phyloP scores from a whole-genome alignment of 176 grass and related monocot genomes.

The Oryza australiensis region DNA sequence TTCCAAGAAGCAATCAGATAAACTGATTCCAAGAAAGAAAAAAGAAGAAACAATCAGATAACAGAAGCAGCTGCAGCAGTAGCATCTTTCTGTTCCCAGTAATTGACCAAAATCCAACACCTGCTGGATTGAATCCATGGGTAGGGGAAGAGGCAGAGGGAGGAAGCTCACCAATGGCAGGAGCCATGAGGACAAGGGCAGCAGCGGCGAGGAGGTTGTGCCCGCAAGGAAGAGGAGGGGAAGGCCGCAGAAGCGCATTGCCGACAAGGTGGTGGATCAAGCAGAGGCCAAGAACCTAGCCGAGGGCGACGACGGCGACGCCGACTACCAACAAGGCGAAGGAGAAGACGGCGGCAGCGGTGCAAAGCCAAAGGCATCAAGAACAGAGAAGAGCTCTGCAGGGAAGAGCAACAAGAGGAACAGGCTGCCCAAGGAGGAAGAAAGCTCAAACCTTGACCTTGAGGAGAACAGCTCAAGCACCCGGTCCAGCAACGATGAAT shows the following conservation, averaged over 20 bases:
- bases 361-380: constrained; percentile 28
- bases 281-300: constrained; percentile 39
- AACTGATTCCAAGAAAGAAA: not conserved
- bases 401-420: constrained; percentile 62
- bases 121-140: constrained; percentile 44
- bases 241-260: constrained; percentile 57
- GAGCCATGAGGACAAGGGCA: constrained; percentile 52
- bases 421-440: constrained; percentile 49
- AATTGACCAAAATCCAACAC: constrained; percentile 11
- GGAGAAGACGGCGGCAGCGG: constrained; percentile 28
- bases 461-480: constrained; percentile 54
- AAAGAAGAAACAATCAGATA: constrained; percentile 1
- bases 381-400: constrained; percentile 32
- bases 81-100: not conserved
- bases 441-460: constrained; percentile 33
- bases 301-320: constrained; percentile 37
- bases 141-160: constrained; percentile 71
- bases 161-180: constrained; percentile 47
- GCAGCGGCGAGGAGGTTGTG: constrained; percentile 50
- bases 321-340: constrained; percentile 33
- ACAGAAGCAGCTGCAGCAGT: not conserved
- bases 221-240: constrained; percentile 69
- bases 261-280: constrained; percentile 41
- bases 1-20: constrained; percentile 14
- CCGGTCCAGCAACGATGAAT: constrained; percentile 56